A percentile compares a stretch with the other conserved stretches of the same genome.
Evolutionary conservation across 2,329 filamentous ascomycete genomes (phyloP).

Genomic region (Pestalotiopsis sp.): DNA sequence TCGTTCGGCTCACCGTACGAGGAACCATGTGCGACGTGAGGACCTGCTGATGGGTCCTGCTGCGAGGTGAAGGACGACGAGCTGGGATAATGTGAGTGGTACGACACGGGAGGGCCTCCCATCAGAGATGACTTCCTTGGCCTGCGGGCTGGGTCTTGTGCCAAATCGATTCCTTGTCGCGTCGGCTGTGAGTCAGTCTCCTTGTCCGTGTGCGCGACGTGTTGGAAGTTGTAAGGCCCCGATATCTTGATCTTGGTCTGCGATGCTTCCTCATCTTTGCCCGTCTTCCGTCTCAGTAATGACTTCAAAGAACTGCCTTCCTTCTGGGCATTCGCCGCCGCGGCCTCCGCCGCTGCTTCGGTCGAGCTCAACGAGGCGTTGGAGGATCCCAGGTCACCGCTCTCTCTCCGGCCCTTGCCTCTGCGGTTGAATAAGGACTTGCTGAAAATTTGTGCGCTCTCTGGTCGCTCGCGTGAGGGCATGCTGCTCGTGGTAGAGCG

Average conservation of each 20-base stretch:
- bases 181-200: slow-evolving; percentile 46
- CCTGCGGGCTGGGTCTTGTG: slow-evolving; percentile 42
- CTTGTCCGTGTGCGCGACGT: slow-evolving; percentile 60
- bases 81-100: slow-evolving; percentile 46
- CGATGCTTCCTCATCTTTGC: slow-evolving; percentile 31
- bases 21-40: slow-evolving; percentile 19
- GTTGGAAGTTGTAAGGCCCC: slow-evolving; percentile 68
- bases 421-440: slow-evolving; percentile 62
- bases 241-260: slow-evolving; percentile 58
- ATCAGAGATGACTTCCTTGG: slow-evolving; percentile 37
- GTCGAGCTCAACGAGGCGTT: slow-evolving; percentile 51
- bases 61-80: slow-evolving; percentile 38
- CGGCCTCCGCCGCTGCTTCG: slow-evolving; percentile 41
- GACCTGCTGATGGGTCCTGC: slow-evolving; percentile 24
- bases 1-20: slow-evolving; percentile 9
- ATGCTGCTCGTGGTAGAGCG: slow-evolving; percentile 57
- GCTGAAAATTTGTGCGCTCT: slow-evolving; percentile 62
- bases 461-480: slow-evolving; percentile 55
- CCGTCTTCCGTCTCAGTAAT: slow-evolving; percentile 54
- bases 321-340: slow-evolving; percentile 33
- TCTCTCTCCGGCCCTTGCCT: slow-evolving; percentile 54
- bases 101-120: slow-evolving; percentile 23
- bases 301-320: slow-evolving; percentile 49
- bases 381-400: slow-evolving; percentile 49
- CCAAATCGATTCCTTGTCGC: slow-evolving; percentile 42